A percentile compares a stretch with the other conserved stretches of the same genome.
Evolutionary conservation across 2,329 filamentous ascomycete genomes (phyloP).

Genomic region (Aspergillus latus): DNA sequence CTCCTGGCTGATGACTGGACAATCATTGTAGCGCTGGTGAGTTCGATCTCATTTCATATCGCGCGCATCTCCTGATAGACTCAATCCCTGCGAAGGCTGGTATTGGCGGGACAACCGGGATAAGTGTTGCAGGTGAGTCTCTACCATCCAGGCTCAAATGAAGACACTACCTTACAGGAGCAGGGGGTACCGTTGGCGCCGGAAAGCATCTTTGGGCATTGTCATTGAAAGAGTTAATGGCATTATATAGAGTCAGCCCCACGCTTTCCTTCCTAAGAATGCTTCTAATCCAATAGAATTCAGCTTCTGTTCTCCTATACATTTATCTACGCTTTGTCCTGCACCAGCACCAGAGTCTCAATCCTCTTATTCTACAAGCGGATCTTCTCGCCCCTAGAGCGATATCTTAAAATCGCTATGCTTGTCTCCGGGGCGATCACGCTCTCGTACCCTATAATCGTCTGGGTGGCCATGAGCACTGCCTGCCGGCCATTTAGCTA

Average conservation of each 20-base stretch:
- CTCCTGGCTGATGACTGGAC: conserved; percentile 21
- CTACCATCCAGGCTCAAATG: not conserved
- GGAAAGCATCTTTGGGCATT: conserved; percentile 18
- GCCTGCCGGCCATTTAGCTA: conserved; percentile 15
- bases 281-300: not conserved
- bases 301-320: conserved; percentile 18
- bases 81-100: not conserved
- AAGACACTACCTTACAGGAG: too few species aligned
- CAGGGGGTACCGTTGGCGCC: conserved; percentile 14
- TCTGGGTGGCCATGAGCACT: conserved; percentile 19
- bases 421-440: conserved; percentile 13
- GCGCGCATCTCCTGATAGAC: too few species aligned
- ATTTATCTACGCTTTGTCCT: conserved; percentile 19
- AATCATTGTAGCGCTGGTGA: conserved; percentile 13
- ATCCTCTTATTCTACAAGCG: conserved; percentile 27
- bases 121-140: conserved; percentile 12
- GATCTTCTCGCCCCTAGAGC: conserved; percentile 20
- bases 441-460: conserved; percentile 16
- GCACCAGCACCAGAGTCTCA: conserved; percentile 21
- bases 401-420: conserved; percentile 9
- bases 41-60: too few species aligned
- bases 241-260: conserved; percentile 13
- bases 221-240: conserved; percentile 9
- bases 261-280: not conserved
- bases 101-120: conserved; percentile 10